phyloP scores from a whole-genome alignment of 306 rosid genomes.

The Astragalus membranaceus region DNA sequence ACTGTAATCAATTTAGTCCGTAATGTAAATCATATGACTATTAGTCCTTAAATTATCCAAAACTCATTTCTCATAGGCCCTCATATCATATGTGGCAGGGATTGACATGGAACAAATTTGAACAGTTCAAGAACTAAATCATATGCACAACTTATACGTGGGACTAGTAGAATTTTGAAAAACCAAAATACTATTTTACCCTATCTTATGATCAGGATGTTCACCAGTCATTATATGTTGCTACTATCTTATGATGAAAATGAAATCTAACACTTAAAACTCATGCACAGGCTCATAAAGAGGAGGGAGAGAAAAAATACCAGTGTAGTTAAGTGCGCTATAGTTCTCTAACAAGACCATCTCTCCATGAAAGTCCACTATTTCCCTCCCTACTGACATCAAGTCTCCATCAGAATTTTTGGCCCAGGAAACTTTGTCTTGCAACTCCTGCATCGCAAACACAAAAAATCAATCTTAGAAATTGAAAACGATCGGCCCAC shows the following conservation, averaged over 20 bases:
- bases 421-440: conserved; percentile 47
- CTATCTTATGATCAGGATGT: not conserved
- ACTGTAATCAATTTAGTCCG: not conserved
- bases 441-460: conserved; percentile 54
- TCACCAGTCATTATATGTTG: not conserved
- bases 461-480: not conserved
- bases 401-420: conserved; percentile 53
- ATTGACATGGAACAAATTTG: not conserved
- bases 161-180: not conserved
- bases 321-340: conserved; percentile 80
- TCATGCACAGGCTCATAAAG: not conserved
- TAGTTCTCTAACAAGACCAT: conserved; percentile 89
- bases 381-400: conserved; percentile 58
- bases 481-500: not conserved
- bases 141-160: not conserved
- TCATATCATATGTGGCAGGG: not conserved
- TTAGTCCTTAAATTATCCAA: conserved; percentile 1
- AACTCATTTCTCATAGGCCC: not conserved
- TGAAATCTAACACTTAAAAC: not conserved
- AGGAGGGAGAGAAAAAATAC: conserved; percentile 22
- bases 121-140: not conserved
- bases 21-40: not conserved
- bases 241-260: not conserved
- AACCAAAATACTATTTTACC: not conserved
- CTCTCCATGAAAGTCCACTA: conserved; percentile 91